Base-by-base conservation (phyloP, 306 rosid species). In the Cicer pinnatifidum region DNA sequence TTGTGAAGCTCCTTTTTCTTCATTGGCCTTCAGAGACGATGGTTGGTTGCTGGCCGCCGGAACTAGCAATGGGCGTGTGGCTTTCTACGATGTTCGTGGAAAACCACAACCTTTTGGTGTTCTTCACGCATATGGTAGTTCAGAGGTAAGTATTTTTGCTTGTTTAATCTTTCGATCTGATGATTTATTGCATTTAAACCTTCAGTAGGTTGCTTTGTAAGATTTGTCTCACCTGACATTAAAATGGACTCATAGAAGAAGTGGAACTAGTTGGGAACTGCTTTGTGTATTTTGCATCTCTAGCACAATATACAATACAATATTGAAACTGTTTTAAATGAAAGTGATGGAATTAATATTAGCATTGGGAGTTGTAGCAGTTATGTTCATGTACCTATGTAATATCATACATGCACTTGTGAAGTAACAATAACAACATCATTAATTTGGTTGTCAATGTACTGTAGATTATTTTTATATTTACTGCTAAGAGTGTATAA, bases 31-130 rank as follows among this genome's bases (percentile, higher is more conserved):
- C 82, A 85, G 88, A 88, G 99, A 92, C 73, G 97, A 95, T 83
- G 99, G 99, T 75, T 90, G 76, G 91, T 87, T 89, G 86, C 90
- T 95, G 54, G 97, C 96, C 61, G 97, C 97, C 75, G 99, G 97
- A 86, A 95, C 97, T 59, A 90, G 99, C 86, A 92, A 89, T 70
- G 99, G 99, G 39, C 89, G 90, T 43, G 97, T 95, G 71, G 97
- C 90, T 58, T 90, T 95, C 88, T 92, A 92, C 65, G 97, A 95
- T 78, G 92, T 95, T 61, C 97, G 97, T 73, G 97, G 96, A 75
- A 95, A 95, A 78, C 97, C 96, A 47, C 93, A 92, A 82, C 99
- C 99, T 63, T 82, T 88, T 77, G 91, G 84, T 53, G 93, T 89
- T 83, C 97, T 95, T 73, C 94, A 91, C 35, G 97, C 99, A 39